Conservation (phyloP, 202 grass and related monocot genomes). For the Schoenoplectus tabernaemontani region DNA sequence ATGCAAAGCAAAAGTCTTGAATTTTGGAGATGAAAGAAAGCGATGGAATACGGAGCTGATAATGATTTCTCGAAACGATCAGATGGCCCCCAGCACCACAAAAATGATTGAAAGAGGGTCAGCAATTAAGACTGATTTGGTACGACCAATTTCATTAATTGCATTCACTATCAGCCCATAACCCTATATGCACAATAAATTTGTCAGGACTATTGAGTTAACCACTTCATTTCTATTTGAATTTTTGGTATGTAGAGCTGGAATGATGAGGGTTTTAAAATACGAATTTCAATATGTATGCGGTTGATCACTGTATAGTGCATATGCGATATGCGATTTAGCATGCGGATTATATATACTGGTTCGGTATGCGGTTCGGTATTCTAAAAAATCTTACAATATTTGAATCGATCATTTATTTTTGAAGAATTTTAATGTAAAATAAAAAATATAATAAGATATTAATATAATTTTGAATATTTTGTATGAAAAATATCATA, state of each 20-base stretch:
- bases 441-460: too few relatives aligned
- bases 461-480: too few relatives aligned
- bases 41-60: slow-evolving; percentile 1
- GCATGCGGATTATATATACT: too few relatives aligned
- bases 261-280: too few relatives aligned
- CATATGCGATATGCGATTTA: too few relatives aligned
- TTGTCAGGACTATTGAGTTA: not conserved
- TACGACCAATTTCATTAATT: not conserved
- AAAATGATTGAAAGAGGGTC: slow-evolving; percentile 18
- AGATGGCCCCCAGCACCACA: slow-evolving; percentile 9
- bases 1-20: not conserved
- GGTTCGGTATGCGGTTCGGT: too few relatives aligned
- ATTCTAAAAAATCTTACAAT: too few relatives aligned
- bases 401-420: too few relatives aligned
- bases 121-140: not conserved
- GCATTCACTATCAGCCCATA: not conserved
- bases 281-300: too few relatives aligned
- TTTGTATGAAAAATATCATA: too few relatives aligned
- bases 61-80: slow-evolving; percentile 4
- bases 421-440: too few relatives aligned
- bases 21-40: not conserved
- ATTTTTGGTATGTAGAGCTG: not conserved
- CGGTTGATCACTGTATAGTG: too few relatives aligned
- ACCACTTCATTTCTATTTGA: not conserved
- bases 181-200: not conserved